Evolutionary conservation across 2,329 filamentous ascomycete species (phyloP).

Genomic region (Penicillium sp.): DNA sequence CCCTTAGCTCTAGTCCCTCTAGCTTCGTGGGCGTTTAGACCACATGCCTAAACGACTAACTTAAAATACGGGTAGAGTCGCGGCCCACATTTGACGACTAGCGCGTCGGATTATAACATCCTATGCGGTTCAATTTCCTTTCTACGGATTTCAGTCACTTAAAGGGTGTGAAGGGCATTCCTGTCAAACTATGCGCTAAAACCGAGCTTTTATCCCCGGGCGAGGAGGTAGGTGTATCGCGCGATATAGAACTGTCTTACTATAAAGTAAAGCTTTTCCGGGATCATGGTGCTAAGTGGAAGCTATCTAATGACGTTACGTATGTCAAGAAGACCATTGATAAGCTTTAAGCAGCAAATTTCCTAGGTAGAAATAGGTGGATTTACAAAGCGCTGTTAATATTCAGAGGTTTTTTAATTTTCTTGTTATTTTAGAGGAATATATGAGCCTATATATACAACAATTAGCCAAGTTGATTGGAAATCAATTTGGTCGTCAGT

Average conservation of each 20-base stretch:
- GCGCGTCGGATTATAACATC: slow-evolving; percentile 76
- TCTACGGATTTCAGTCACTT: slow-evolving; percentile 99
- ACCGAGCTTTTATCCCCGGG: slow-evolving; percentile 66
- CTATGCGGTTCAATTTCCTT: slow-evolving; percentile 95
- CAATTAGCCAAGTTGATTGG: too few relatives aligned
- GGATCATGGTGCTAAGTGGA: slow-evolving; percentile 92
- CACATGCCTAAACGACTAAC: too few relatives aligned
- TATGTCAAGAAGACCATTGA: slow-evolving; percentile 97
- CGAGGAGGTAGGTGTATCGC: slow-evolving; percentile 36
- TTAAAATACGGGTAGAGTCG: too few relatives aligned
- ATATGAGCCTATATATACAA: too few relatives aligned
- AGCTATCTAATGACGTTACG: slow-evolving; percentile 88
- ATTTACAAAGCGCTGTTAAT: slow-evolving; percentile 60
- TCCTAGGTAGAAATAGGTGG: slow-evolving; percentile 66
- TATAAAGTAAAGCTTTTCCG: slow-evolving; percentile 97
- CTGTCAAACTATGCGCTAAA: slow-evolving; percentile 88
- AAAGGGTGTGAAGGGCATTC: slow-evolving; percentile 97
- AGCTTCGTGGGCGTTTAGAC: too few relatives aligned
- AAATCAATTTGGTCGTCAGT: too few relatives aligned
- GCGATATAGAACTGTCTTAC: slow-evolving; percentile 72
- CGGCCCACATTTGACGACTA: too few relatives aligned
- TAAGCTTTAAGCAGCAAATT: slow-evolving; percentile 93
- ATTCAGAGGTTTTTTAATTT: too few relatives aligned
- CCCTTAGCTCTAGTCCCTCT: too few relatives aligned
- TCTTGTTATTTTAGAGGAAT: too few relatives aligned